Base-by-base conservation (phyloP, 1,284 basidiomycete species). In the Mrakiaceae sp. region DNA sequence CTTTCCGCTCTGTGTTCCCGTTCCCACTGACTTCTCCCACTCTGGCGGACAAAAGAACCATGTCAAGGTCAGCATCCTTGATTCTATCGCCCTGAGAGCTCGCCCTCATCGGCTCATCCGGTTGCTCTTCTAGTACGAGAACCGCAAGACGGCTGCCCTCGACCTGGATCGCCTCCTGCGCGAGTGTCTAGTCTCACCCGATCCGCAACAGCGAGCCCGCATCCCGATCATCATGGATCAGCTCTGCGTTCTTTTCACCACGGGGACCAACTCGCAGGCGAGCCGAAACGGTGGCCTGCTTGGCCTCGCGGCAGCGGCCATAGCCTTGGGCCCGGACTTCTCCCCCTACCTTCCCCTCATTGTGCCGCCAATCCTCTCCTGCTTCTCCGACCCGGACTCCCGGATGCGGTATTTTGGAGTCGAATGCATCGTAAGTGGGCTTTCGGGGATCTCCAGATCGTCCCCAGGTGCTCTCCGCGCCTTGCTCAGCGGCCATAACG, bases 271-370 rank as follows among this genome's bases (percentile, higher is more conserved):
- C 72, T 84, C 89, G 2, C 79, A 93, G 51, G 92, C 96, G 72
- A 86, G 91, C 56, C 83, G 94, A 60, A 97, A 96, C 74, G 96
- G 96, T 51, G 95, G 94, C 49, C 81, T 98, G 63, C 98, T 98
- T 72, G 96, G 96, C 12, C 83, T 99, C 0, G 96, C 96, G 1
- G 95, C 91, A 43, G 91, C 92, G 27, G 92, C 91, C 39, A 98
- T 99, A 73, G 95, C 96, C 3, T 80, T 99, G 1, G 91, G 93
- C 3, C 86, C 92, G 16, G 90, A 97, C 69, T 84, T 98, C 62
- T 87, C 93, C 2, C 88, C 90, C 5, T 95, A 95, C 78, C 88
- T 98, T 81, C 88, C 90, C 66, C 87, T 87, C 70, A 96, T 98
- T 73, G 85, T 97, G 47, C 86, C 87, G 48, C 88, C 91, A 1